Conservation (phyloP, 2,329 filamentous ascomycete genomes). For the Ceratocystiopsis minuta region DNA sequence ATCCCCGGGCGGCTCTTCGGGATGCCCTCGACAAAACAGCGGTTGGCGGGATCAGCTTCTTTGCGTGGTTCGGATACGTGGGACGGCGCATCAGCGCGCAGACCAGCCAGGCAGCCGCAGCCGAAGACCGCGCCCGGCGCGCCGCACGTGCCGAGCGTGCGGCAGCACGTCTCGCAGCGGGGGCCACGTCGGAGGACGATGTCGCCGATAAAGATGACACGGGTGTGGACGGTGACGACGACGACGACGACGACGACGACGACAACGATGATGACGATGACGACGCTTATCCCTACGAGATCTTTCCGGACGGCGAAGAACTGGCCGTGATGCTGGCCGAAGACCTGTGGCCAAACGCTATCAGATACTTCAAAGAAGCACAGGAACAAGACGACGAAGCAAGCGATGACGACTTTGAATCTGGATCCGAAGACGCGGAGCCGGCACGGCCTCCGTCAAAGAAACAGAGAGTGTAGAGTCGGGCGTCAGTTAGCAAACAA, state of each 20-base stretch:
- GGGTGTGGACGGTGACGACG: no score
- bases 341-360: constrained; percentile 74
- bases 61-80: constrained; percentile 72
- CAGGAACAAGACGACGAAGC: constrained; percentile 45
- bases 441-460: constrained; percentile 21
- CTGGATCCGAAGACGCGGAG: constrained; percentile 37
- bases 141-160: constrained; percentile 7
- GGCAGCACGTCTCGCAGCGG: constrained; percentile 4
- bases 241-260: constrained; percentile 28
- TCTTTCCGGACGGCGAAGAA: constrained; percentile 76
- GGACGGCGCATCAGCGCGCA: constrained; percentile 52
- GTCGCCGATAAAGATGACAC: constrained; percentile 28
- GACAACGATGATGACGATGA: constrained; percentile 30
- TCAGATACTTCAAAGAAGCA: constrained; percentile 74
- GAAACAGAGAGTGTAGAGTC: constrained; percentile 20
- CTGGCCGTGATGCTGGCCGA: constrained; percentile 66
- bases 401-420: constrained; percentile 53
- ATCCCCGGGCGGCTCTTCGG: neutral
- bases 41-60: constrained; percentile 59
- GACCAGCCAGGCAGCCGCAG: constrained; percentile 45
- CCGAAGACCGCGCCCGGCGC: constrained; percentile 32
- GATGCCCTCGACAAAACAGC: constrained; percentile 32
- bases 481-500: no score
- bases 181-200: constrained; percentile 15
- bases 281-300: constrained; percentile 50